Base-by-base conservation (phyloP, 805 yeast species). In the Zygotorulaspora florentina region DNA sequence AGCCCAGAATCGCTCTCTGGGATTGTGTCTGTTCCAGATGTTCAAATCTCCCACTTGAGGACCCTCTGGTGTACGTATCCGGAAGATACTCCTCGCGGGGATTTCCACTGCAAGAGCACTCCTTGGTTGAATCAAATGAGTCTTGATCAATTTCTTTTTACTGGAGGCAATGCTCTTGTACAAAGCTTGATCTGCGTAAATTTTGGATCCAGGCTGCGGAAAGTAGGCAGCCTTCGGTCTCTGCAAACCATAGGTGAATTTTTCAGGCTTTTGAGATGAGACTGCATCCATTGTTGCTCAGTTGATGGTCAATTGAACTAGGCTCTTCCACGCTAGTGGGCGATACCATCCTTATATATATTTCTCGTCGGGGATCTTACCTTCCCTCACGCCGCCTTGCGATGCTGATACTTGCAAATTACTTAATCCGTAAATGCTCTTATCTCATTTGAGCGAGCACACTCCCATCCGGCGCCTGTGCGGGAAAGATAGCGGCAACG, bases 31-130 rank as follows among this genome's bases (percentile, higher is more conserved):
- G 54, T 75, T 76, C 86, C 86, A 81, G 42, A 79, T 74, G 63
- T 81, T 81, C 62, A 81, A 73, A 57, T 81, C 86, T 56, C 85
- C 80, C 15, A 81, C 87, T 60, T 81, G 87, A 1, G 87, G 83
- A 3, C 86, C 86, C 54, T 81, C 80, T 2, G 85, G 81, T 1
- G 85, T 77, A 2, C 79, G 75, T 45, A 81, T 68, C 33, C 86
- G 68, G 48, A 82, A 78, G 26, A 81, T 73, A 26, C 75, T 70
- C 18, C 78, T 80, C 16, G 79, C 79, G 13, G 83, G 81, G n/a
- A 80, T 79, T 49, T 75, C 75, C 69, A 82, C 78, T 0, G 85
- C 83, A 39, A 74, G 68, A 2, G 82, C 87, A 1, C 81, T 69
- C 51, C 85, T 66, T 31, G 80, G 79, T 17, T 77, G 73, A 17